Conservation (phyloP, 306 rosid species). For the Gleditsia sinensis region DNA sequence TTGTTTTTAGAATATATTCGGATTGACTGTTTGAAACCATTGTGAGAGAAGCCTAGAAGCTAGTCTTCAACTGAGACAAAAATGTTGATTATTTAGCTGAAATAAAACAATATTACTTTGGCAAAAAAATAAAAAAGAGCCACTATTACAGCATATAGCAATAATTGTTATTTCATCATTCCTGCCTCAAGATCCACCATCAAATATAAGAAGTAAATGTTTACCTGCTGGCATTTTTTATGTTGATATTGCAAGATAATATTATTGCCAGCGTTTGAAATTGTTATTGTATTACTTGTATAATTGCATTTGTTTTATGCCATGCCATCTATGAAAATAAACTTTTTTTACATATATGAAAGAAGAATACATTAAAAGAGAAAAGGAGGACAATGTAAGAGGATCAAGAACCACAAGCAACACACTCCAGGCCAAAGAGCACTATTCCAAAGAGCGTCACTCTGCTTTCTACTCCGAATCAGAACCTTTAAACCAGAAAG, state of each 20-base stretch:
- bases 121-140: not conserved
- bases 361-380: not conserved
- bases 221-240: not conserved
- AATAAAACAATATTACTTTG: not conserved
- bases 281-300: not conserved
- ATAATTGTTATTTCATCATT: not conserved
- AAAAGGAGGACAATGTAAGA: not conserved
- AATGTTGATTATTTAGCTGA: not conserved
- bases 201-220: not conserved
- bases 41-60: not conserved
- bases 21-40: slow-evolving; percentile 1
- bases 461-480: not conserved
- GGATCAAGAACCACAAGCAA: not conserved
- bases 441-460: not conserved
- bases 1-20: not conserved
- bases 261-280: not conserved
- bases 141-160: not conserved
- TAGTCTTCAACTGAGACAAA: not conserved
- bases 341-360: not conserved
- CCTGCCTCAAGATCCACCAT: not conserved
- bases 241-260: not conserved
- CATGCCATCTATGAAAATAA: not conserved
- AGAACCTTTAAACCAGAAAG: not conserved
- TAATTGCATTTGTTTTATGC: not conserved
- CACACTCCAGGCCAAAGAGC: not conserved